Percentiles rank a stretch among this genome's conserved stretches.
phyloP scores from a whole-genome alignment of 108 stramenopile species.

The Cyclotella distinguenda region DNA sequence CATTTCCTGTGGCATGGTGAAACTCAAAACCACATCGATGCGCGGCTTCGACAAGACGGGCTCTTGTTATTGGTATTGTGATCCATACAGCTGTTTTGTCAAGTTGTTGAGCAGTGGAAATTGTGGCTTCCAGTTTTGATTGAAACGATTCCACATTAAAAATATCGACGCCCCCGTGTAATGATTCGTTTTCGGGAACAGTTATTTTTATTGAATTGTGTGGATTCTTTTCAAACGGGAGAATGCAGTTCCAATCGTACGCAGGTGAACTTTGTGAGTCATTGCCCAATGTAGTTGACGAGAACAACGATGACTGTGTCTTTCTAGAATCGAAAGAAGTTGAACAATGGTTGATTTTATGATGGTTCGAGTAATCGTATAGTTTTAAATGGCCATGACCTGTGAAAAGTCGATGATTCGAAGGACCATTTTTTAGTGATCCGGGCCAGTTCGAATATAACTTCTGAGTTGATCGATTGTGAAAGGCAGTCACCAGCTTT shows the following conservation, averaged over 20 bases:
- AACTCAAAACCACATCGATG: slow-evolving; percentile 48
- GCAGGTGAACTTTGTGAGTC: not conserved
- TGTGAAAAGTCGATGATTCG: too few relatives aligned
- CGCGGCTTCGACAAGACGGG: slow-evolving; percentile 53
- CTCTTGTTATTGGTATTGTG: slow-evolving; percentile 63
- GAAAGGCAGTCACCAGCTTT: too few relatives aligned
- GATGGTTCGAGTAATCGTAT: too few relatives aligned
- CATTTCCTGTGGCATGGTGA: slow-evolving; percentile 62
- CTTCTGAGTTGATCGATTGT: too few relatives aligned
- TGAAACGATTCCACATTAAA: slow-evolving; percentile 44
- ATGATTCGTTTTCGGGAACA: slow-evolving; percentile 38
- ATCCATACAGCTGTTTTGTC: slow-evolving; percentile 72
- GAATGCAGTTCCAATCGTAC: slow-evolving; percentile 28
- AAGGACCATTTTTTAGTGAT: too few relatives aligned
- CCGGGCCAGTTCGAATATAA: too few relatives aligned
- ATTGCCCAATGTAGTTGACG: not conserved
- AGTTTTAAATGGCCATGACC: too few relatives aligned
- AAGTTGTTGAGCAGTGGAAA: slow-evolving; percentile 30
- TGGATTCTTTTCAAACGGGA: slow-evolving; percentile 58
- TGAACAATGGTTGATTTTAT: not conserved
- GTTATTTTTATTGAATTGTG: slow-evolving; percentile 65
- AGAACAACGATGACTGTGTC: not conserved
- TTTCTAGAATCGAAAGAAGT: not conserved
- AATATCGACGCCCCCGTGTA: slow-evolving; percentile 1
- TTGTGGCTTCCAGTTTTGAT: slow-evolving; percentile 48